phyloP scores from a whole-genome alignment of 805 yeast genomes.

The Myxozyma neglecta region DNA sequence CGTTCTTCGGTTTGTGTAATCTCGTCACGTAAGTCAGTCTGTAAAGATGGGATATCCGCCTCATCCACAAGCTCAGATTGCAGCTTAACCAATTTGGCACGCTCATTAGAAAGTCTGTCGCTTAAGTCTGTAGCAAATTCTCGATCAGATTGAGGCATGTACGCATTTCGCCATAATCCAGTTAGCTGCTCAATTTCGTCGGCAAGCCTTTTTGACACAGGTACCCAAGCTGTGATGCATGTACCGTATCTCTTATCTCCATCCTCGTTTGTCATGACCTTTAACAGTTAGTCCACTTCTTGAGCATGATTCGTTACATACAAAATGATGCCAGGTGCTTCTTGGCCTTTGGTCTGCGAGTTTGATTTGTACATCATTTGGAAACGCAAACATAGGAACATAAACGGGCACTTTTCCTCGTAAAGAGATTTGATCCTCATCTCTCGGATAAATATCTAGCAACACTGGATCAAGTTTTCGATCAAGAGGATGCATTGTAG shows the following conservation, averaged over 20 bases:
- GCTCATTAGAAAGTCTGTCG: conserved; percentile 9
- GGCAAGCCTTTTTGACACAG: conserved; percentile 14
- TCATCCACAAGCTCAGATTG: not conserved
- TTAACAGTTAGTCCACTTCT: not conserved
- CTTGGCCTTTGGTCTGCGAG: conserved; percentile 21
- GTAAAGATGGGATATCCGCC: not conserved
- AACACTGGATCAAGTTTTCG: conserved; percentile 28
- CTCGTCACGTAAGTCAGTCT: conserved; percentile 1
- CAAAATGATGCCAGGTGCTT: conserved; percentile 30
- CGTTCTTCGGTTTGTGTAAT: conserved; percentile 21
- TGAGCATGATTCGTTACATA: not conserved
- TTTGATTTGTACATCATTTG: conserved; percentile 24
- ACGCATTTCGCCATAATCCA: conserved; percentile 19
- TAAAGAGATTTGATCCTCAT: not conserved
- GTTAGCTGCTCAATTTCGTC: conserved; percentile 14
- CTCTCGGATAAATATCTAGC: conserved; percentile 21
- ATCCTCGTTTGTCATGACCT: conserved; percentile 28
- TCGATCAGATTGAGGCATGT: conserved; percentile 20
- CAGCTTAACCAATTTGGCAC: conserved; percentile 3
- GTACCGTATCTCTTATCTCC: conserved; percentile 24
- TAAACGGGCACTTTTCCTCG: conserved; percentile 28
- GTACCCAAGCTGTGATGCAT: conserved; percentile 27
- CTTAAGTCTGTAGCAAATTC: conserved; percentile 22
- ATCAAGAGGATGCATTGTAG: conserved; percentile 27
- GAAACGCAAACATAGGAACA: conserved; percentile 33